Base-by-base conservation (phyloP, 352 stramenopile species). In the Poterioochromonas sp. region DNA sequence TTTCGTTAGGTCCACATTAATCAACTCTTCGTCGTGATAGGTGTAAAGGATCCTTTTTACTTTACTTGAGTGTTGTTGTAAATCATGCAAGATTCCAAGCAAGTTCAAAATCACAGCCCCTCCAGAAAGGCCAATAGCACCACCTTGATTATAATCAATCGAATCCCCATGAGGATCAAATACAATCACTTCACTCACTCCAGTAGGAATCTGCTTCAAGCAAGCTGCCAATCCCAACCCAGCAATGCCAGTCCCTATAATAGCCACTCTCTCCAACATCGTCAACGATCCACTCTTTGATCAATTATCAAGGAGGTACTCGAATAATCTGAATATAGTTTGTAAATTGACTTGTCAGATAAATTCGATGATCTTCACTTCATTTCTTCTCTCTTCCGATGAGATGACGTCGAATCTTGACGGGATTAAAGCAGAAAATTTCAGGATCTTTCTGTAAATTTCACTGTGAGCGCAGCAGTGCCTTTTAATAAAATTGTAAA, bases 181-280 rank as follows among this genome's bases (percentile, higher is more conserved):
- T 3, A 76, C 32, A 12, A 40, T 26, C 11, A 76, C 39, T 39
- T 70, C 18, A 22, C 69, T 15, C 8, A 60, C 32, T 8, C 11
- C 18, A 34, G 12, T 76, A n/a, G 2, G 40, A 37, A 65, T 41
- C 69, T 29, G 3, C 37, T 76, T 76, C 35, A 76, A 35, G 32
- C 12, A 76, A 37, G 69, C 69, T 11, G 69, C 69, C 3, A 76
- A 63, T n/a, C 11, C 39, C 12, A 76, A 29, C 37, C 69, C 69
- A 64, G 29, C 18, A 32, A 35, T 70, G 5, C 69, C 69, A 41
- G 12, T 68, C 2, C 69, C 69, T 34, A 76, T 34, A 76, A 76
- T 60, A n/a, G 18, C 62, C 11, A 71, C 41, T 40, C 34, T 40
- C 62, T 58, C 47, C 47, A 58, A 15, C 47, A 26, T 58, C 26